Percentiles rank a stretch among this genome's conserved stretches.
These are phyloP conservation scores for Saturnispora silvae DNA, from an alignment of 805 yeast species.

Conservation along the genomic window DNA sequence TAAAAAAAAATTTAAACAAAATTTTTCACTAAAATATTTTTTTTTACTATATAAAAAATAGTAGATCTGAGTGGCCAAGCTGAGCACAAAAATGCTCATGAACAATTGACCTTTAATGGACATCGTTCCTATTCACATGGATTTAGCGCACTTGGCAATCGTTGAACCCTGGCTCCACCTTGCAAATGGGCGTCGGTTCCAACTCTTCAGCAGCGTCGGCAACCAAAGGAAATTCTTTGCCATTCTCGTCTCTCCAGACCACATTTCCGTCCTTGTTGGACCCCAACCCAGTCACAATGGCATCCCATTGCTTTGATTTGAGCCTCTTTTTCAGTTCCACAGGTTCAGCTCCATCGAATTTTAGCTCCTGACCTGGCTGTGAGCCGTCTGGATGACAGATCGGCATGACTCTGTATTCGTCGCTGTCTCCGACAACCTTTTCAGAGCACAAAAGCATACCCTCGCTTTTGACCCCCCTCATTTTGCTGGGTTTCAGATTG, in stretches of 20 bases:
- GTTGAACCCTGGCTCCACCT: not conserved
- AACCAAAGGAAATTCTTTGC: not conserved
- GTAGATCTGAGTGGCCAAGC: not conserved
- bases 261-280: conserved; percentile 27
- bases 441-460: conserved; percentile 60
- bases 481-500: conserved; percentile 50
- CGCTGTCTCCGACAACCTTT: conserved; percentile 11
- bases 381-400: conserved; percentile 34
- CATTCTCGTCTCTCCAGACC: conserved; percentile 15
- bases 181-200: not conserved
- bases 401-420: conserved; percentile 29
- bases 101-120: not conserved
- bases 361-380: conserved; percentile 30
- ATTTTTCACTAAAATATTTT: conserved; percentile 3
- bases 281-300: conserved; percentile 22
- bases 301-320: conserved; percentile 23
- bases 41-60: not conserved
- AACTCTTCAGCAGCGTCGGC: not conserved
- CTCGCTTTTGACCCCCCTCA: conserved; percentile 52
- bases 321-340: conserved; percentile 7
- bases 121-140: too few relatives aligned
- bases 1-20: not conserved
- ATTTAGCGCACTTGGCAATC: not conserved
- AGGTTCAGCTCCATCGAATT: conserved; percentile 25
- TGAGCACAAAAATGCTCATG: not conserved